Evolutionary conservation across 108 stramenopile species (phyloP).

Genomic region (Skeletonema costatum): DNA sequence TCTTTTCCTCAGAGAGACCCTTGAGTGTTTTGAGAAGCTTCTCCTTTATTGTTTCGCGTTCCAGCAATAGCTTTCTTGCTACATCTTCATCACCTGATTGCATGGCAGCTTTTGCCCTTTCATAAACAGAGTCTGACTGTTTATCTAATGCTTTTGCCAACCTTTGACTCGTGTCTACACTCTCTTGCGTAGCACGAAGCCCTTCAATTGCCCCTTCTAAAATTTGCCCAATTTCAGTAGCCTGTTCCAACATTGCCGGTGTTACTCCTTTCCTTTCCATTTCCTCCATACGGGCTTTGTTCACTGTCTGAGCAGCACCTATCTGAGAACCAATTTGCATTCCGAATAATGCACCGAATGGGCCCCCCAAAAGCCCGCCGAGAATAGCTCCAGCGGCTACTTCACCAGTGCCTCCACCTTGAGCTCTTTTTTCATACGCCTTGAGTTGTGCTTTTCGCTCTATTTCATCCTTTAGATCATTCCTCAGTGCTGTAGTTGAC

Average conservation of each 20-base stretch:
- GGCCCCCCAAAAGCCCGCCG: constrained; percentile 74
- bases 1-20: constrained; percentile 64
- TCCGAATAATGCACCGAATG: constrained; percentile 85
- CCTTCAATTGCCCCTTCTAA: constrained; percentile 69
- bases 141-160: constrained; percentile 62
- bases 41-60: constrained; percentile 60
- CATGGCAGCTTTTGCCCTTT: constrained; percentile 65
- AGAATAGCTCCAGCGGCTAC: constrained; percentile 78
- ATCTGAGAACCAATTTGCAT: constrained; percentile 72
- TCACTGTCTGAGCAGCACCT: constrained; percentile 54
- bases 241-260: constrained; percentile 77
- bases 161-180: constrained; percentile 68
- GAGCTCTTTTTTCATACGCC: constrained; percentile 36
- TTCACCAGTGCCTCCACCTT: constrained; percentile 50
- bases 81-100: constrained; percentile 61
- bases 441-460: constrained; percentile 34
- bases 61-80: constrained; percentile 63
- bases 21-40: constrained; percentile 66
- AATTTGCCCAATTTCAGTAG: constrained; percentile 65
- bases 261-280: constrained; percentile 76
- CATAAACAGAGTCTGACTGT: constrained; percentile 60
- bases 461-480: constrained; percentile 46
- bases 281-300: constrained; percentile 73
- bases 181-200: constrained; percentile 61
- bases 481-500: constrained; percentile 19